Evolutionary conservation across 495 filamentous ascomycete species (phyloP).

Genomic region (Podospora anserina): DNA sequence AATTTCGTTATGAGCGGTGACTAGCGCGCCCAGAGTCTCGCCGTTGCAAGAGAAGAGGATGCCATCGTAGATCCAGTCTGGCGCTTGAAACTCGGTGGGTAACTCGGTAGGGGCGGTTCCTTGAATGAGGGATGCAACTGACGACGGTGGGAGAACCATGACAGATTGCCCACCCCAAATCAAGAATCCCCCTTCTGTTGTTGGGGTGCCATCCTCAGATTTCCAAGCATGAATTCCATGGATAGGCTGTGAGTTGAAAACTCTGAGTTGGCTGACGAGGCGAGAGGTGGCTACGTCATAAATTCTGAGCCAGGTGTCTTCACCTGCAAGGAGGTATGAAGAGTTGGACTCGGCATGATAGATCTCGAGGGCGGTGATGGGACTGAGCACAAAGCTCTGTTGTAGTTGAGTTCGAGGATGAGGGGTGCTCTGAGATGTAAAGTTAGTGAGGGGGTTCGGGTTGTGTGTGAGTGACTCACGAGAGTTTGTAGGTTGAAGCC

Average conservation of each 20-base stretch:
- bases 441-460: conserved; percentile 7
- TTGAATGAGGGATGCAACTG: conserved; percentile 26
- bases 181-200: conserved; percentile 7
- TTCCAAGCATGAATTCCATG: conserved; percentile 60
- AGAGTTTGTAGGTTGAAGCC: background rate
- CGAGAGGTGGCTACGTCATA: conserved; percentile 44
- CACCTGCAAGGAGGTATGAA: conserved; percentile 62
- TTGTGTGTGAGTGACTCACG: conserved; percentile 1
- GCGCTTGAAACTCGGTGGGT: conserved; percentile 34
- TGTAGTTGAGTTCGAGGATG: conserved; percentile 21
- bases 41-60: conserved; percentile 45
- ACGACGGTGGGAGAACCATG: conserved; percentile 25
- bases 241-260: conserved; percentile 64
- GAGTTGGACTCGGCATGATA: conserved; percentile 29
- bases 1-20: conserved; percentile 85
- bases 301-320: conserved; percentile 68
- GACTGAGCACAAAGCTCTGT: conserved; percentile 43
- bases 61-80: conserved; percentile 86
- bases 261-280: conserved; percentile 38
- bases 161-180: conserved; percentile 55
- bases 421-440: conserved; percentile 3
- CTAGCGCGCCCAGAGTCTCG: conserved; percentile 41
- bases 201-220: background rate
- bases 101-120: conserved; percentile 4
- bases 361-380: conserved; percentile 59